Conservation (phyloP, 257 asterid species). For the Nicotiana noctiflora region DNA sequence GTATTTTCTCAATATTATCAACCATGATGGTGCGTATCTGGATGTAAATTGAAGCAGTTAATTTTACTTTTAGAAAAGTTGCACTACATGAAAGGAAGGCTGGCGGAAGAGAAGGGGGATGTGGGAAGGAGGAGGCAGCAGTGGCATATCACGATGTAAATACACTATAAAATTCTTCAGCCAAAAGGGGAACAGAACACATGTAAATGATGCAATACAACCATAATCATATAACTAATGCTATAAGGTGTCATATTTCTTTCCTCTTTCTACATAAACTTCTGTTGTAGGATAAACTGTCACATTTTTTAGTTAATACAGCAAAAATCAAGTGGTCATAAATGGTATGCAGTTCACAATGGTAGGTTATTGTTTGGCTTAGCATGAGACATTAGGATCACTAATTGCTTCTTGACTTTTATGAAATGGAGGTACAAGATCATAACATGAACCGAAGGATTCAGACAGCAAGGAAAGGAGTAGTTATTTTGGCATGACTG, state of each 20-base stretch:
- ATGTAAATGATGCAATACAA: not conserved
- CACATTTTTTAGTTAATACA: not conserved
- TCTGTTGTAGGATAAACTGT: not conserved
- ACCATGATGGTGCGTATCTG: slow-evolving; percentile 96
- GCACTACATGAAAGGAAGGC: not conserved
- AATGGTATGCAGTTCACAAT: not conserved
- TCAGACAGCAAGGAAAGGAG: not conserved
- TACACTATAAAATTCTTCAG: not conserved
- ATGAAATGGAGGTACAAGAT: not conserved
- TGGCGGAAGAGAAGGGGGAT: not conserved
- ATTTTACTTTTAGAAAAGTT: not conserved
- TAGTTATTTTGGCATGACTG: not conserved
- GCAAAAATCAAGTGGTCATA: not conserved
- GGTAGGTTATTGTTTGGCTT: not conserved
- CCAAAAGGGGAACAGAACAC: not conserved
- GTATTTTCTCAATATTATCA: slow-evolving; percentile 94
- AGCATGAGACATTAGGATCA: not conserved
- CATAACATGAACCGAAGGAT: not conserved
- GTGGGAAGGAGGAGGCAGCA: not conserved
- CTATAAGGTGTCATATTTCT: not conserved
- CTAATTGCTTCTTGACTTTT: not conserved
- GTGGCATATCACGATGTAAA: not conserved
- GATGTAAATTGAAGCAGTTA: slow-evolving; percentile 16
- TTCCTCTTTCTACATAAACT: not conserved
- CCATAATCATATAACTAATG: not conserved